A percentile compares a stretch with the other conserved stretches of the same genome.
These are phyloP conservation scores for Lomentospora prolificans DNA, from an alignment of 2,329 filamentous ascomycete genomes.

Conservation along the genomic window DNA sequence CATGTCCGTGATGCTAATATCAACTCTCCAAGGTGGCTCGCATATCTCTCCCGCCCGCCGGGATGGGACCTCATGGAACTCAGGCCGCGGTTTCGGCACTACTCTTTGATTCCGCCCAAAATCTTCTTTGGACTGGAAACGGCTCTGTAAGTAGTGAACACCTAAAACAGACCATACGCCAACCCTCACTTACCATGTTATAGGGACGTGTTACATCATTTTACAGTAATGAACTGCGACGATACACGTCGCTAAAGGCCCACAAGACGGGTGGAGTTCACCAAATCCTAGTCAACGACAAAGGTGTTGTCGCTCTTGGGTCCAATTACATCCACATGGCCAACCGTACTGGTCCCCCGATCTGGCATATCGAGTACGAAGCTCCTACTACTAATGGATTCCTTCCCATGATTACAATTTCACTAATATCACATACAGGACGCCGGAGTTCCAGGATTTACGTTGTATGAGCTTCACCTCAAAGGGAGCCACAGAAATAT, in stretches of 20 bases:
- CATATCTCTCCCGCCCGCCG: conserved; percentile 33
- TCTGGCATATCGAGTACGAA: conserved; percentile 76
- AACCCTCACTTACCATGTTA: neutral
- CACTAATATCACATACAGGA: no score
- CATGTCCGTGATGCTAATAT: conserved; percentile 7
- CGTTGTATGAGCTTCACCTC: conserved; percentile 94
- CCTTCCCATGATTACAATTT: neutral
- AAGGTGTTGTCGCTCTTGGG: conserved; percentile 79
- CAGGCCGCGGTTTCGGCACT: conserved; percentile 59
- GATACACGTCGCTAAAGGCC: conserved; percentile 83
- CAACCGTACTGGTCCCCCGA: conserved; percentile 66
- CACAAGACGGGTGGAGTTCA: conserved; percentile 75
- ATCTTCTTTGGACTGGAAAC: conserved; percentile 88
- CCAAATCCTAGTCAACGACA: conserved; percentile 85
- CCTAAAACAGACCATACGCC: neutral
- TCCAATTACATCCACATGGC: conserved; percentile 80
- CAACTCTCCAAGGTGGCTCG: conserved; percentile 12
- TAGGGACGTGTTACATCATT: conserved; percentile 86
- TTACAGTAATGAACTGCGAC: conserved; percentile 72
- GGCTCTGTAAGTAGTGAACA: conserved; percentile 56
- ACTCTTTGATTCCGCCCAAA: conserved; percentile 80
- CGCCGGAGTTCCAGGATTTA: conserved; percentile 73
- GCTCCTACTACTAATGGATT: neutral
- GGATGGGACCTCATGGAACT: conserved; percentile 60
- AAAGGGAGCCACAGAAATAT: conserved; percentile 69